These are phyloP conservation scores for Suaeda aralocaspica DNA, from an alignment of 148 eudicot genomes.

Conservation along the genomic window DNA sequence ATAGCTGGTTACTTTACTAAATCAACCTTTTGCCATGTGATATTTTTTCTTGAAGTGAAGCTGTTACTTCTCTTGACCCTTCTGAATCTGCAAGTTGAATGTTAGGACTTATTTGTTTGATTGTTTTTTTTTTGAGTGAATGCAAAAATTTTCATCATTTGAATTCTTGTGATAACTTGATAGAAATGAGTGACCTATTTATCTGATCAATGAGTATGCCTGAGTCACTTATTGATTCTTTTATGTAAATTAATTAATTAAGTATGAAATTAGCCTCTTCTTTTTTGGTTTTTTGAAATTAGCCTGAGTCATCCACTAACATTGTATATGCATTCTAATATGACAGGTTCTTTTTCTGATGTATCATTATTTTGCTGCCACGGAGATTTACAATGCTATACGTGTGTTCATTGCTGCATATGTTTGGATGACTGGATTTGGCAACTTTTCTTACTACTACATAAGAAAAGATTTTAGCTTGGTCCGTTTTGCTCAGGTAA, in stretches of 20 bases:
- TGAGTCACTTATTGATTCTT: no score
- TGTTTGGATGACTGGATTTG: constrained; percentile 99
- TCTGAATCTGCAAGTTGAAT: no score
- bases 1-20: background rate
- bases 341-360: constrained; percentile 80
- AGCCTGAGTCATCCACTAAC: constrained; percentile 9
- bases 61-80: no score
- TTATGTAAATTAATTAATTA: background rate
- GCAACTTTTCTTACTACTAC: constrained; percentile 93
- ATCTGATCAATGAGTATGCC: background rate
- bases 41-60: background rate
- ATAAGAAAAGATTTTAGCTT: constrained; percentile 86
- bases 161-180: background rate
- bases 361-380: constrained; percentile 94
- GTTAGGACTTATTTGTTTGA: no score
- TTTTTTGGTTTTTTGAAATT: no score
- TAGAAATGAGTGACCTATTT: background rate
- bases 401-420: constrained; percentile 96
- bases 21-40: background rate
- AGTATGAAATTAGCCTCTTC: no score
- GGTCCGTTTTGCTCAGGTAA: constrained; percentile 87
- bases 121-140: background rate
- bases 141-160: background rate
- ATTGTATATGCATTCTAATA: constrained; percentile 13
- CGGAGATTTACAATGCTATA: constrained; percentile 92